Conservation (phyloP, 768 basidiomycete species). For the Collybia nuda region DNA sequence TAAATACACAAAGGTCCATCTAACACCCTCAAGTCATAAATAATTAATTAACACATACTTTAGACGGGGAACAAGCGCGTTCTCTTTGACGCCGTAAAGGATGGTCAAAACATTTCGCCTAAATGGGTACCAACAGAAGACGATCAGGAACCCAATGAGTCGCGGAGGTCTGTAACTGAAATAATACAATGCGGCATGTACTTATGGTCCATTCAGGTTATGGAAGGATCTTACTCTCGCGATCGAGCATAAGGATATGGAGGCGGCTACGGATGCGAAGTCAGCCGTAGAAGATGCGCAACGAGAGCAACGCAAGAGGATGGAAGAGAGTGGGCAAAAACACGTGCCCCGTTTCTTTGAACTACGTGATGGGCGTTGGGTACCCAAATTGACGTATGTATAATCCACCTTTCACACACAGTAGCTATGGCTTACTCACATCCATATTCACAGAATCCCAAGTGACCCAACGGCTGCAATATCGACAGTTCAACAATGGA, state of each 20-base stretch:
- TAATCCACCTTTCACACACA: neutral
- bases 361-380: constrained; percentile 73
- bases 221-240: constrained; percentile 87
- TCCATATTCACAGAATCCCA: constrained; percentile 54
- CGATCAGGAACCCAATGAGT: constrained; percentile 90
- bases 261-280: constrained; percentile 90
- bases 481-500: constrained; percentile 72
- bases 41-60: neutral
- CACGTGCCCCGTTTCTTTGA: constrained; percentile 85
- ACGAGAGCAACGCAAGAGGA: constrained; percentile 70
- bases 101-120: constrained; percentile 70
- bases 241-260: constrained; percentile 89
- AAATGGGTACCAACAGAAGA: constrained; percentile 86
- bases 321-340: constrained; percentile 71
- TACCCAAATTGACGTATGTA: constrained; percentile 74
- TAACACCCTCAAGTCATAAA: neutral
- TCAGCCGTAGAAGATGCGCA: constrained; percentile 89
- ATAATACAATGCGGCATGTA: neutral
- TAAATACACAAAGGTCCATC: constrained; percentile 61
- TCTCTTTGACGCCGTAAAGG: constrained; percentile 81
- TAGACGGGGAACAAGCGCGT: constrained; percentile 71
- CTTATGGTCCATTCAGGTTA: constrained; percentile 40
- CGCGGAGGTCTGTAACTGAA: constrained; percentile 55
- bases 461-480: constrained; percentile 67
- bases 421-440: constrained; percentile 2